Evolutionary conservation across 2,329 filamentous ascomycete genomes (phyloP).

Genomic region (Ophiocordyceps unilateralis): DNA sequence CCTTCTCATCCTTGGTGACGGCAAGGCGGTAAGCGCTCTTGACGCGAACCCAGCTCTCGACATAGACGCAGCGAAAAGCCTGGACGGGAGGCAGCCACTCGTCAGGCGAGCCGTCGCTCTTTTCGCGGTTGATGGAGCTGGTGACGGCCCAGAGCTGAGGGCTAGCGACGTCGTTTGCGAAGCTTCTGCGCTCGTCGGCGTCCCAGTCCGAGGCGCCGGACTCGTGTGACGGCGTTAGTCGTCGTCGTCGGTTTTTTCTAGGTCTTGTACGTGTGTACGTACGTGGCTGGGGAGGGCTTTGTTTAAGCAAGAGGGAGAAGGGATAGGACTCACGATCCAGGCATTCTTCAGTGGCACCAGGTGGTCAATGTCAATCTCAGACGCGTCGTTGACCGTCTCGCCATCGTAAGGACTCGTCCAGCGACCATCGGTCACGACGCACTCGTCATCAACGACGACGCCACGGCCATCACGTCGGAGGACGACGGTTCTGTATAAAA

Average conservation of each 20-base stretch:
- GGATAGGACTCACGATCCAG: conserved; percentile 42
- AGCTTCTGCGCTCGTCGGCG: conserved; percentile 43
- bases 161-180: conserved; percentile 61
- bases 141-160: conserved; percentile 71
- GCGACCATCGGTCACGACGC: conserved; percentile 42
- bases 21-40: conserved; percentile 56
- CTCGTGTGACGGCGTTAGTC: too few species aligned
- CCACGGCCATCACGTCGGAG: conserved; percentile 54
- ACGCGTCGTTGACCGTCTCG: conserved; percentile 47
- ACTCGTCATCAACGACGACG: conserved; percentile 41
- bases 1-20: conserved; percentile 56
- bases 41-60: conserved; percentile 59
- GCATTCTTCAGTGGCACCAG: conserved; percentile 68
- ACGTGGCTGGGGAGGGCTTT: neutral
- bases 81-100: conserved; percentile 55
- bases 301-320: neutral
- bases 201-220: conserved; percentile 61
- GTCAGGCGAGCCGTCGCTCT: conserved; percentile 60
- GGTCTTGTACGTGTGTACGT: too few species aligned
- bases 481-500: conserved; percentile 38
- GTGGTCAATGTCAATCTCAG: conserved; percentile 68
- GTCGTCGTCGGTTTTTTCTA: too few species aligned
- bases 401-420: conserved; percentile 66
- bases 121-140: conserved; percentile 55
- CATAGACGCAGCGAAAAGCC: conserved; percentile 63